These are phyloP conservation scores for Penicillium sp. DNA, from an alignment of 2,329 filamentous ascomycete species.

Conservation along the genomic window DNA sequence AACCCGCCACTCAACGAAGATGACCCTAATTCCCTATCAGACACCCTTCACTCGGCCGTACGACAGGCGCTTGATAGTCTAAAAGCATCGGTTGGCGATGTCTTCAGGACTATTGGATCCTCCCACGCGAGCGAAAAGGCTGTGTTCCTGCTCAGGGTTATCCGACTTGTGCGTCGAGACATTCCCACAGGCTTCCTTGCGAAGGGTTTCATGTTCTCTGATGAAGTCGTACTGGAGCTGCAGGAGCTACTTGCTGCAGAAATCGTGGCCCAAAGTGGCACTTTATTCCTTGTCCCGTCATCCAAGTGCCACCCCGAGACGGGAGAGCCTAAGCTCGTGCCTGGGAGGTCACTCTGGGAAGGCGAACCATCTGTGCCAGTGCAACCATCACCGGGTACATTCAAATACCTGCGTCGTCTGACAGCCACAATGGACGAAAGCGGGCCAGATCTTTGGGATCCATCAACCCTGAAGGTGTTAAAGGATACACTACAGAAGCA, in stretches of 20 bases:
- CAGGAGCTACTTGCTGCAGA: constrained; percentile 57
- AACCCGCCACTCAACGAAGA: constrained; percentile 59
- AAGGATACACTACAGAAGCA: constrained; percentile 54
- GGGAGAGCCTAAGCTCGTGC: constrained; percentile 47
- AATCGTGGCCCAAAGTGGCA: constrained; percentile 43
- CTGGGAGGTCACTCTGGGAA: constrained; percentile 71
- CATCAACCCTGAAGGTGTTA: constrained; percentile 57
- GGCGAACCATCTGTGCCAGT: constrained; percentile 67
- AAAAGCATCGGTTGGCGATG: constrained; percentile 37
- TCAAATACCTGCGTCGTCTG: constrained; percentile 64
- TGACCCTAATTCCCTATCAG: constrained; percentile 61
- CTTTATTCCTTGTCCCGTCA: constrained; percentile 36
- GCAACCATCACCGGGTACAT: constrained; percentile 70
- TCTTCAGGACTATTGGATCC: constrained; percentile 47
- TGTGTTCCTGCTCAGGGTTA: constrained; percentile 63
- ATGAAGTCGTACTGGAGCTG: constrained; percentile 58
- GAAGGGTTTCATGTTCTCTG: constrained; percentile 48
- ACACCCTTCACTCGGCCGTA: constrained; percentile 55
- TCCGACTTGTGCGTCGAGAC: constrained; percentile 67
- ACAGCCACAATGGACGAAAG: constrained; percentile 61
- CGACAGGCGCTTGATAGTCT: constrained; percentile 55
- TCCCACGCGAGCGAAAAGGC: constrained; percentile 47
- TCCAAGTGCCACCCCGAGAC: constrained; percentile 13
- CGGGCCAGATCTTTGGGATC: constrained; percentile 78
- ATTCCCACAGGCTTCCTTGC: constrained; percentile 52